Base-by-base conservation (phyloP, 148 eudicot genomes). In the Beta vulgaris region DNA sequence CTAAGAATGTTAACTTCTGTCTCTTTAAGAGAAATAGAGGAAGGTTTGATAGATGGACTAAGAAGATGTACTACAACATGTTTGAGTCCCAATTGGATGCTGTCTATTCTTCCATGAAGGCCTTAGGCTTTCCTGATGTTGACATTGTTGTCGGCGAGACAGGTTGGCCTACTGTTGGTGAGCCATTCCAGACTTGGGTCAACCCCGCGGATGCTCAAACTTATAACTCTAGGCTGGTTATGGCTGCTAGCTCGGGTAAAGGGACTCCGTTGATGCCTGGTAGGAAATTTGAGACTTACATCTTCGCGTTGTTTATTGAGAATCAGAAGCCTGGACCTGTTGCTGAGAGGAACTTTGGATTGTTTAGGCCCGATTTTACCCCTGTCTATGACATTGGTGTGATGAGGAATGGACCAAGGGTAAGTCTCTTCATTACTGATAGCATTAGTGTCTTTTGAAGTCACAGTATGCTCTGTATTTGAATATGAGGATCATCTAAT, bases 191-290 rank as follows among this genome's bases (percentile, higher is more conserved):
- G 84, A 75, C 83, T 2, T 85, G 85, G 62, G 82, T 84, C 15
- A 91, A 68, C 21, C 83, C 85, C 3, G 83, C 77, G 0, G 92
- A 86, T 40, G 97, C 98, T 28, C 81, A 71, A 21, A 46, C 90
- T 7, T 89, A 59, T 46, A 89, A 87, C 54, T 84, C 88, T 0
- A 85, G 87, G 34, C 73, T 93, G 73, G 73, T 89, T 57, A 74
- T 59, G 76, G 84, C 83, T 59, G 83, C 80, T 9, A 64, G 71
- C 31, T 75, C 89, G 0, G 89, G 93, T 0, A 60, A 48, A 19
- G 98, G 98, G 13, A 93, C 98, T 1, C 98, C 98, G 11, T 69
- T 93, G 86, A 89, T 93, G 96, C 98, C 96, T 4, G 69, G 79
- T 4, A 84, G 83, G 81, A 93, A 72, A 78, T 87, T 93, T 36